Evolutionary conservation across 2,329 filamentous ascomycete genomes (phyloP).

Genomic region (Amylocarpus encephaloides): DNA sequence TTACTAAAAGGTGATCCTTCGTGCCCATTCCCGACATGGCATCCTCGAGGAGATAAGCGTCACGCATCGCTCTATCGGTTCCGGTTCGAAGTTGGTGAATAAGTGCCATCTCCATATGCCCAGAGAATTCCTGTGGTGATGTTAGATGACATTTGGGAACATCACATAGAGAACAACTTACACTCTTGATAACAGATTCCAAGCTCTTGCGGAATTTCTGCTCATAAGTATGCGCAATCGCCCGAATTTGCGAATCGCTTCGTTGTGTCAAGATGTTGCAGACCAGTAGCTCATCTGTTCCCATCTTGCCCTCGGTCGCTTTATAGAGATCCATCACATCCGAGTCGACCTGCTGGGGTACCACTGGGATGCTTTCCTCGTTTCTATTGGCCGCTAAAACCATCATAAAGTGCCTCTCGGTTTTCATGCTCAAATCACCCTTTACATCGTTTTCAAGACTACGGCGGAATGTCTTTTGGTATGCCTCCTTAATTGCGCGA

Average conservation of each 20-base stretch:
- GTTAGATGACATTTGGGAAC: constrained; percentile 15
- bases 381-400: constrained; percentile 67
- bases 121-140: constrained; percentile 63
- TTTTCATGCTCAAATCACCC: constrained; percentile 78
- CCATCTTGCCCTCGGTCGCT: constrained; percentile 66
- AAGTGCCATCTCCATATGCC: constrained; percentile 85
- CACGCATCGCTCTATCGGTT: constrained; percentile 74
- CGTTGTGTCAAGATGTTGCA: constrained; percentile 71
- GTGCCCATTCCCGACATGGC: constrained; percentile 84
- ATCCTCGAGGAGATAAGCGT: constrained; percentile 76
- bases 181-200: constrained; percentile 66
- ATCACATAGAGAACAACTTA: constrained; percentile 31
- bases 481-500: constrained; percentile 74
- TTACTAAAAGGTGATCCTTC: constrained; percentile 73
- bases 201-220: constrained; percentile 65
- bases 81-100: constrained; percentile 73
- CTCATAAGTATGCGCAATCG: constrained; percentile 70
- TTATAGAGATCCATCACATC: constrained; percentile 71
- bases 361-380: constrained; percentile 71
- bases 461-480: constrained; percentile 59
- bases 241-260: constrained; percentile 77
- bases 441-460: constrained; percentile 67
- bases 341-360: constrained; percentile 65
- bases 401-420: constrained; percentile 77
- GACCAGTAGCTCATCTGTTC: constrained; percentile 69